These are phyloP conservation scores for Pestalotiopsis sp. DNA, from an alignment of 2,329 filamentous ascomycete genomes.

Conservation along the genomic window DNA sequence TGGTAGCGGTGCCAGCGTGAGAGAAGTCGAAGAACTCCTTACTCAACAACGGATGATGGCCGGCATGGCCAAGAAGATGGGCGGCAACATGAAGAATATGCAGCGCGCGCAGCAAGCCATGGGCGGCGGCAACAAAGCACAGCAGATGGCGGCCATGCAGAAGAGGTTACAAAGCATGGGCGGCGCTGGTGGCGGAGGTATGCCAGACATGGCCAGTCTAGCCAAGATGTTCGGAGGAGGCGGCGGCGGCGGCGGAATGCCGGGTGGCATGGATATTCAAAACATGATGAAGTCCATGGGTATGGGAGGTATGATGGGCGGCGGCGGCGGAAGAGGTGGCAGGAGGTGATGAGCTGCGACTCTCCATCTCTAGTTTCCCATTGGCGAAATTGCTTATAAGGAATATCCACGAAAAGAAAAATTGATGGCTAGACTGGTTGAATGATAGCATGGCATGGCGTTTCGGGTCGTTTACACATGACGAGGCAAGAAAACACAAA, in stretches of 20 bases:
- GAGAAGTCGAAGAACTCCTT: constrained; percentile 93
- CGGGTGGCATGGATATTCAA: constrained; percentile 75
- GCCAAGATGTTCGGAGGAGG: constrained; percentile 88
- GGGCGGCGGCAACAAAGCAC: constrained; percentile 86
- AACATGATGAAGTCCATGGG: constrained; percentile 78
- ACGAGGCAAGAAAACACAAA: background rate
- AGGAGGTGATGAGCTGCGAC: constrained; percentile 21
- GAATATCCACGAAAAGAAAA: constrained; percentile 2
- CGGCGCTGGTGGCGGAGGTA: constrained; percentile 64
- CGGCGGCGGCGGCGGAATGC: constrained; percentile 69
- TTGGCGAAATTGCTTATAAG: background rate
- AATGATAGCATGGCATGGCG: constrained; percentile 26
- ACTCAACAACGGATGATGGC: constrained; percentile 99
- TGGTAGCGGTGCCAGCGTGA: constrained; percentile 87
- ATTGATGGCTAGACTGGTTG: constrained; percentile 3
- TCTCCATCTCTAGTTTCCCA: background rate
- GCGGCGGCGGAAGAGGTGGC: constrained; percentile 35
- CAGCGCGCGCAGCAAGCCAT: constrained; percentile 89
- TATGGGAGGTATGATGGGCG: constrained; percentile 59
- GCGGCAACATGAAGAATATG: constrained; percentile 97
- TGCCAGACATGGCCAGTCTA: constrained; percentile 83
- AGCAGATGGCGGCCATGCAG: constrained; percentile 97
- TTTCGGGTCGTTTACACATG: constrained; percentile 18
- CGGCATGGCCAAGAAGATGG: constrained; percentile 99
- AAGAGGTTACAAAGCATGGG: constrained; percentile 94